Evolutionary conservation across 2,329 filamentous ascomycete genomes (phyloP).

Genomic region (Beauveria bassiana): DNA sequence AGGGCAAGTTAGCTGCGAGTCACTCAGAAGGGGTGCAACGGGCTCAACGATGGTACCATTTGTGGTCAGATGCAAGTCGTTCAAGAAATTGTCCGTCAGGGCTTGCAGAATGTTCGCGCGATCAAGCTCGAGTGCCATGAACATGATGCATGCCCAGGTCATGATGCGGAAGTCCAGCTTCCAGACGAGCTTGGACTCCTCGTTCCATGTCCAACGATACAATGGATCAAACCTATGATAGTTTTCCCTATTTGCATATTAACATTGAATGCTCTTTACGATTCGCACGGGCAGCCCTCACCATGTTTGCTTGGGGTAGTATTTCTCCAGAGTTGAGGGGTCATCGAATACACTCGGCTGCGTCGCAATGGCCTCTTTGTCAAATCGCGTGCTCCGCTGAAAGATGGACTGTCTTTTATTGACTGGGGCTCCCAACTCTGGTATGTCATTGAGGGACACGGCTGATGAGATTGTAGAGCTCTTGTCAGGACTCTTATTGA

Average conservation of each 20-base stretch:
- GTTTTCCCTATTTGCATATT: constrained; percentile 26
- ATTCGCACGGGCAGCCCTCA: background rate
- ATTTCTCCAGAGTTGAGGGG: constrained; percentile 26
- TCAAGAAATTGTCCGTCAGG: constrained; percentile 39
- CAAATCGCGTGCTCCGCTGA: constrained; percentile 20
- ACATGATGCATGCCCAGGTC: constrained; percentile 37
- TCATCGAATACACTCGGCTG: constrained; percentile 34
- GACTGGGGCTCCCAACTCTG: constrained; percentile 22
- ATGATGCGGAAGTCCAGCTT: constrained; percentile 36
- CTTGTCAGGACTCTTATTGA: constrained; percentile 5
- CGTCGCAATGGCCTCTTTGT: constrained; percentile 29
- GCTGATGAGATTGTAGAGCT: constrained; percentile 9
- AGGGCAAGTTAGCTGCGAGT: background rate
- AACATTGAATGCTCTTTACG: too few relatives aligned
- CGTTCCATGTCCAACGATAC: constrained; percentile 34
- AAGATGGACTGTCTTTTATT: constrained; percentile 26
- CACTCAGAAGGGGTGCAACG: fast-evolving
- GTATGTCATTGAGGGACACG: constrained; percentile 13
- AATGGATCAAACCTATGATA: constrained; percentile 39
- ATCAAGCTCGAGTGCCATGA: constrained; percentile 39
- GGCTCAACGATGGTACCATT: constrained; percentile 21
- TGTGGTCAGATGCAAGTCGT: constrained; percentile 34
- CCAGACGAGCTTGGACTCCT: constrained; percentile 30
- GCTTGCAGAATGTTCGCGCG: constrained; percentile 40
- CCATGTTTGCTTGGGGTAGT: constrained; percentile 23